phyloP scores from a whole-genome alignment of 1,284 basidiomycete genomes.

The Kwoniella shivajii region DNA sequence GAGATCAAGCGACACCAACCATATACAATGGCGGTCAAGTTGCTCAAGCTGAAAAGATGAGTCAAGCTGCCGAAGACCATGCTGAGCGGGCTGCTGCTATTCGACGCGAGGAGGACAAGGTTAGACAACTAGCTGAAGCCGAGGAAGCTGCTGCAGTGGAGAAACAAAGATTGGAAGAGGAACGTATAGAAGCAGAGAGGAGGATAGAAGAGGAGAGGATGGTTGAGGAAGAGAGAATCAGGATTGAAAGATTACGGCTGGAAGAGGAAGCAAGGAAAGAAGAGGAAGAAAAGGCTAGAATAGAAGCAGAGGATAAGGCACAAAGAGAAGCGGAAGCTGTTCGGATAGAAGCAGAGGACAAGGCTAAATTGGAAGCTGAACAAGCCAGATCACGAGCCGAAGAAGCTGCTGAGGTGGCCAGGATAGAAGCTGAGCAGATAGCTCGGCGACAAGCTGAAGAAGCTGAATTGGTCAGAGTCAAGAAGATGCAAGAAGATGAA shows the following conservation, averaged over 20 bases:
- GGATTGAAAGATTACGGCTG: conserved; percentile 5
- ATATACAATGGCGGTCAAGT: not conserved
- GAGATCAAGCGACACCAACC: not conserved
- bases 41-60: conserved; percentile 5
- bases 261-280: conserved; percentile 3
- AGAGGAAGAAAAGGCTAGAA: conserved; percentile 13
- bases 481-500: conserved; percentile 9
- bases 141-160: conserved; percentile 1
- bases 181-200: conserved; percentile 8
- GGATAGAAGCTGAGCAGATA: conserved; percentile 17
- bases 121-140: not conserved
- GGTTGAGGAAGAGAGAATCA: conserved; percentile 9
- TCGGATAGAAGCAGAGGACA: conserved; percentile 7
- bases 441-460: conserved; percentile 15
- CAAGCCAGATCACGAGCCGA: conserved; percentile 14
- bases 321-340: conserved; percentile 9
- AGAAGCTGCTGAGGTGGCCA: conserved; percentile 7
- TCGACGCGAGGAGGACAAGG: conserved; percentile 4
- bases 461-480: conserved; percentile 9
- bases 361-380: conserved; percentile 3
- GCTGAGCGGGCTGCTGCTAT: conserved; percentile 3
- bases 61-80: conserved; percentile 7
- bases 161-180: conserved; percentile 13
- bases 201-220: conserved; percentile 8
- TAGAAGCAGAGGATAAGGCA: conserved; percentile 7